Evolutionary conservation across 345 rosid genomes (phyloP), one percentile per base, ranked within the genome.

Genomic region (Brassica juncea): DNA sequence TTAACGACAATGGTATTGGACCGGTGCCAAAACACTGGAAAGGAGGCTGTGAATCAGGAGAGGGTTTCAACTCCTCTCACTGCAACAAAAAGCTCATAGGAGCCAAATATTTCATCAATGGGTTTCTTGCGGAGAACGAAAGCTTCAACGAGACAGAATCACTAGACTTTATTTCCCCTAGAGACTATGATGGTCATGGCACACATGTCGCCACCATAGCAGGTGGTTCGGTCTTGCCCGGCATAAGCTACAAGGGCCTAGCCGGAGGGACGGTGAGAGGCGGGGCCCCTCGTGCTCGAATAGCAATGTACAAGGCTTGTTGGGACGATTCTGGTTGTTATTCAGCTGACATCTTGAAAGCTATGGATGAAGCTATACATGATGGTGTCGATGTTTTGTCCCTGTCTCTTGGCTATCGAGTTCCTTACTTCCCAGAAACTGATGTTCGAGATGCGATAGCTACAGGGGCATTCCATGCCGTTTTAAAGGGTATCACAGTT

Each of bases 261-360:
- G 57, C 57, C 57, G 21, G 21, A 52, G 57, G 57, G 57, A 52
- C 57, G 15, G 57, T 52, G 57, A 52, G 57, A 52, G 57, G 57
- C 6, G 57, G 57, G 21, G 57, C 57, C 1, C 57, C 19, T 52
- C 57, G 57, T 52, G 57, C 57, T 52, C 57, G 21, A n/a, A n/a
- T 52, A 52, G 57, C 57, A 52, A 52, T 52, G 57, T 52, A 52
- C 57, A 52, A 52, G 57, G 57, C 21, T 52, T 52, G 57, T 52
- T 52, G 57, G 57, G 57, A 52, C 21, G 57, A 52, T 52, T n/a
- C 16, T 52, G 57, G 57, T 52, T 52, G 57, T 52, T 52, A 15
- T n/a, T 52, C 57, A 52, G 57, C 57, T n/a, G 57, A 52, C 57
- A n/a, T 52, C 57, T 52, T 52, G 57, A 52, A 52, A 52, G 57